phyloP scores from a whole-genome alignment of 768 basidiomycete genomes.

The Boletus rufocinnamomeus region DNA sequence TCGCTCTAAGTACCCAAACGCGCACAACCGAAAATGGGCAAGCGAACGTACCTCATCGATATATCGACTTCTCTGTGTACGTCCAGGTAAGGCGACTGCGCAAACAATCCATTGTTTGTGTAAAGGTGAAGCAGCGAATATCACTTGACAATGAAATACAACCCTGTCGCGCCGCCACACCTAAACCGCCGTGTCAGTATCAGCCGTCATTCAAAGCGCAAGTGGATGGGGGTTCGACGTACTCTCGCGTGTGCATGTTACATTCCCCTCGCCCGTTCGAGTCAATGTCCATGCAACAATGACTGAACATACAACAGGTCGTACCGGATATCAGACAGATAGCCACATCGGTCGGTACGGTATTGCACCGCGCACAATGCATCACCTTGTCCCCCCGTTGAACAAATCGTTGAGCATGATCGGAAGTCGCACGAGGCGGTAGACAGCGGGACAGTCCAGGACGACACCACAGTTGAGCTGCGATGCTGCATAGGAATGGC shows the following conservation, averaged over 20 bases:
- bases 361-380: conserved; percentile 75
- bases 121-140: conserved; percentile 90
- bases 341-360: conserved; percentile 81
- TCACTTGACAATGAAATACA: conserved; percentile 91
- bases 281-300: conserved; percentile 79
- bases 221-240: conserved; percentile 36
- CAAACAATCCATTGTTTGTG: conserved; percentile 83
- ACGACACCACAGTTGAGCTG: conserved; percentile 78
- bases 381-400: conserved; percentile 68
- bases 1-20: neutral
- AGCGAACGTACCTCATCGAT: conserved; percentile 72
- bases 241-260: conserved; percentile 95
- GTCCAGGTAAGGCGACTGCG: conserved; percentile 88
- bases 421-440: conserved; percentile 83
- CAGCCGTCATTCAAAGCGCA: neutral
- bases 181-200: conserved; percentile 29
- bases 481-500: conserved; percentile 74
- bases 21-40: neutral
- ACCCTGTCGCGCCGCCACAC: conserved; percentile 85
- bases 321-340: conserved; percentile 91
- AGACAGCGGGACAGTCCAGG: conserved; percentile 81
- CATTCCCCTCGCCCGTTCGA: conserved; percentile 77
- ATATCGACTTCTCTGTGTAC: conserved; percentile 92
- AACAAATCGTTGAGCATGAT: conserved; percentile 82
- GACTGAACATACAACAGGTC: conserved; percentile 86